A percentile compares a stretch with the other conserved stretches of the same genome.
Evolutionary conservation across 495 filamentous ascomycete genomes (phyloP).

Genomic region (Daldinia loculata): DNA sequence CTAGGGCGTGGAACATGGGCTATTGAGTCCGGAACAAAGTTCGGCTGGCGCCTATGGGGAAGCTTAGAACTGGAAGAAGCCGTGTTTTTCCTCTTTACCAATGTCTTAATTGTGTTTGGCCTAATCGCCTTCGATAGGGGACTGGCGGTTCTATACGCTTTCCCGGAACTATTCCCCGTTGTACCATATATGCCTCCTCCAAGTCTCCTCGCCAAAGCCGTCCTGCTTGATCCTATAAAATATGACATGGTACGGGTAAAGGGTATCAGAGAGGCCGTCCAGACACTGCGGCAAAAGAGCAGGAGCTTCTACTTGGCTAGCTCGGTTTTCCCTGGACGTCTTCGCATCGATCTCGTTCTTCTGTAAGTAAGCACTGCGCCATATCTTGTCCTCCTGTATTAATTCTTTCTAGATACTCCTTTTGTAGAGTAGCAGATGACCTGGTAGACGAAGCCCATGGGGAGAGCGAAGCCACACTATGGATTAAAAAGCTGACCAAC

Average conservation of each 20-base stretch:
- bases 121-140: slow-evolving; percentile 70
- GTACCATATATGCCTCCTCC: slow-evolving; percentile 55
- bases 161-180: slow-evolving; percentile 58
- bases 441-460: slow-evolving; percentile 67
- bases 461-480: slow-evolving; percentile 54
- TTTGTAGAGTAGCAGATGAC: slow-evolving; percentile 75
- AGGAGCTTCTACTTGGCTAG: slow-evolving; percentile 75
- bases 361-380: slow-evolving; percentile 50
- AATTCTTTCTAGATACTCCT: slow-evolving; percentile 63
- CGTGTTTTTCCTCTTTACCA: slow-evolving; percentile 72
- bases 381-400: slow-evolving; percentile 14
- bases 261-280: slow-evolving; percentile 64
- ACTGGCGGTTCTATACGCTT: slow-evolving; percentile 64
- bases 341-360: slow-evolving; percentile 71
- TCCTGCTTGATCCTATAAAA: slow-evolving; percentile 50
- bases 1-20: slow-evolving; percentile 70
- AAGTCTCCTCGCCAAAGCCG: slow-evolving; percentile 53
- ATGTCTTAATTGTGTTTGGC: slow-evolving; percentile 70
- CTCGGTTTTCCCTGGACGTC: slow-evolving; percentile 66
- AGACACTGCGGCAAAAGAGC: slow-evolving; percentile 64
- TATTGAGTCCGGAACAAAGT: slow-evolving; percentile 69
- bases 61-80: slow-evolving; percentile 73
- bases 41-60: slow-evolving; percentile 65
- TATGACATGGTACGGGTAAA: slow-evolving; percentile 63
- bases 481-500: slow-evolving; percentile 60